phyloP scores from a whole-genome alignment of 257 asterid species.

The Nicotiana attenuata region DNA sequence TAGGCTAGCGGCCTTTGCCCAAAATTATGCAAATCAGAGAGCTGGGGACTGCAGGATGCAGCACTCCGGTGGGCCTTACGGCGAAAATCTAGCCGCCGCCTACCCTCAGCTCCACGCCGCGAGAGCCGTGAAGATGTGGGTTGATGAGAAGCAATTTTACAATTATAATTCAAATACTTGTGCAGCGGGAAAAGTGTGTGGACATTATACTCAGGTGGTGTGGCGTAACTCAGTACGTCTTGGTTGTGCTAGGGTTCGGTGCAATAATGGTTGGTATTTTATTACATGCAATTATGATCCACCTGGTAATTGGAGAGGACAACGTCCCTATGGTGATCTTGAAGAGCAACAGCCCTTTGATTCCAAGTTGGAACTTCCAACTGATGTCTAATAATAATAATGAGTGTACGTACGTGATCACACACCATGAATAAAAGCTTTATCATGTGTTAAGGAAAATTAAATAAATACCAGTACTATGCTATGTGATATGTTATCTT shows the following conservation, averaged over 20 bases:
- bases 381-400: neutral
- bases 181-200: constrained; percentile 15
- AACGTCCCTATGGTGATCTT: constrained; percentile 9
- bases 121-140: constrained; percentile 36
- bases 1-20: constrained; percentile 35
- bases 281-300: constrained; percentile 19
- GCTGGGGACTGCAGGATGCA: constrained; percentile 33
- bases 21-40: constrained; percentile 30
- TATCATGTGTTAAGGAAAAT: neutral
- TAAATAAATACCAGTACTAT: neutral
- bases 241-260: constrained; percentile 22
- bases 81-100: constrained; percentile 42
- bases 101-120: constrained; percentile 19
- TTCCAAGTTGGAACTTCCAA: constrained; percentile 2
- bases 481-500: neutral
- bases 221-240: constrained; percentile 11
- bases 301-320: constrained; percentile 13
- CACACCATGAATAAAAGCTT: neutral
- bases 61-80: constrained; percentile 34
- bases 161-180: constrained; percentile 26
- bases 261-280: constrained; percentile 10
- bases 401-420: neutral
- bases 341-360: neutral
- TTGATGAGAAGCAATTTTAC: constrained; percentile 24
- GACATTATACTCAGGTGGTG: constrained; percentile 20